Evolutionary conservation across 2,329 filamentous ascomycete genomes (phyloP), one percentile per base, ranked within the genome.

Genomic region (Dendryphion nanum): DNA sequence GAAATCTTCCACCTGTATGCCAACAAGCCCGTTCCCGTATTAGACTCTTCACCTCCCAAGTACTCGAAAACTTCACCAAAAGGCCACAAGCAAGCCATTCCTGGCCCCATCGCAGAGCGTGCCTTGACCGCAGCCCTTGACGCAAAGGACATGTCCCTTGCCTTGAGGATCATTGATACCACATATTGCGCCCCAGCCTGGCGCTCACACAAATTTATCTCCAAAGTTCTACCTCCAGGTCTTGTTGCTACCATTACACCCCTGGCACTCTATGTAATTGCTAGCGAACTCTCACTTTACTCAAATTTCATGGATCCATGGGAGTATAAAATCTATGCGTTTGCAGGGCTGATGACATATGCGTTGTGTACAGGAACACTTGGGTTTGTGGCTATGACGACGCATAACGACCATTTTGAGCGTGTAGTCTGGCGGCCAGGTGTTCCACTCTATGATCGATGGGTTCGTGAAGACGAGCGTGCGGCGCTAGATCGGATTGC

Each of bases 331-430:
- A 79, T 79, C 8, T 80, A 94, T 43, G 84, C 86, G 4, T 89
- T 95, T 59, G 79, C 79, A 0, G 90, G 87, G 10, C 85, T 93
- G 34, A 70, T 91, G 44, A 86, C 89, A 5, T 98, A 97, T 63
- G 75, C 94, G 29, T 78, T 81, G 15, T 87, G 89, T 47, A 89
- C 89, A 4, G 83, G 81, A 4, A 88, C 84, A 7, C 79, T 97
- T 37, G 93, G 91, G 3, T 70, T 93, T 29, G 81, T 97, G 24
- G 89, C 91, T 6, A 73, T 94, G 42, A 83, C 88, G 18, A 96
- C 91, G 21, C 77, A 84, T 43, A 96, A 96, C 66, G 90, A 97
- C 63, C 89, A 97, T 67, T 95, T 96, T 87, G 83, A 85, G 56
- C 81, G 93, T 15, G 89, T 97, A 4, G 90, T 88, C 2, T 98